These are phyloP conservation scores for Dryas drummondii DNA, from an alignment of 306 rosid species.

Conservation along the genomic window DNA sequence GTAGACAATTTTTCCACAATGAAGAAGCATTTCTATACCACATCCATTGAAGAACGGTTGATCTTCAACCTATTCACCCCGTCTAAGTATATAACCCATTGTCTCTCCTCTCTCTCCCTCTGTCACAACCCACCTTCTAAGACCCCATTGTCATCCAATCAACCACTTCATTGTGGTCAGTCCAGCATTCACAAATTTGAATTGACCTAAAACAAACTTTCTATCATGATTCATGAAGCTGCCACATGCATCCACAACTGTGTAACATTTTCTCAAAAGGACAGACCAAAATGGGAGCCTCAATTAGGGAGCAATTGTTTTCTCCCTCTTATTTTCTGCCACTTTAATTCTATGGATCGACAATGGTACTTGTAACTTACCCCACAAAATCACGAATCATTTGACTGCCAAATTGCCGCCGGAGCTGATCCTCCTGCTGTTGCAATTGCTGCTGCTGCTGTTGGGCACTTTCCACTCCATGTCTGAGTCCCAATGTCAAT, in stretches of 20 bases:
- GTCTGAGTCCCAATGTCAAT: slow-evolving; percentile 73
- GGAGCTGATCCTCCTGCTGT: slow-evolving; percentile 51
- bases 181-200: too few relatives aligned
- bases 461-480: slow-evolving; percentile 57
- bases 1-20: too few relatives aligned
- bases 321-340: background rate
- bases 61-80: too few relatives aligned
- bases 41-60: too few relatives aligned
- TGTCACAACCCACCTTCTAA: too few relatives aligned
- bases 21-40: too few relatives aligned
- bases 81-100: too few relatives aligned
- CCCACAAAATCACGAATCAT: slow-evolving; percentile 68
- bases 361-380: slow-evolving; percentile 19
- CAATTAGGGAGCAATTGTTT: background rate
- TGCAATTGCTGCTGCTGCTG: slow-evolving; percentile 45
- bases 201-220: background rate
- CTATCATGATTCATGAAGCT: background rate
- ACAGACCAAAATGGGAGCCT: background rate
- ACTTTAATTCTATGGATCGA: background rate
- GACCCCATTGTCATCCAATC: too few relatives aligned
- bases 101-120: too few relatives aligned
- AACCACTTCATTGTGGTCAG: too few relatives aligned
- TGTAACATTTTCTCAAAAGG: background rate
- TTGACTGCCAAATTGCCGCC: slow-evolving; percentile 52
- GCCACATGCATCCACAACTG: background rate